Conservation (phyloP, 2,329 filamentous ascomycete genomes). For the Phialemoniopsis sp. region DNA sequence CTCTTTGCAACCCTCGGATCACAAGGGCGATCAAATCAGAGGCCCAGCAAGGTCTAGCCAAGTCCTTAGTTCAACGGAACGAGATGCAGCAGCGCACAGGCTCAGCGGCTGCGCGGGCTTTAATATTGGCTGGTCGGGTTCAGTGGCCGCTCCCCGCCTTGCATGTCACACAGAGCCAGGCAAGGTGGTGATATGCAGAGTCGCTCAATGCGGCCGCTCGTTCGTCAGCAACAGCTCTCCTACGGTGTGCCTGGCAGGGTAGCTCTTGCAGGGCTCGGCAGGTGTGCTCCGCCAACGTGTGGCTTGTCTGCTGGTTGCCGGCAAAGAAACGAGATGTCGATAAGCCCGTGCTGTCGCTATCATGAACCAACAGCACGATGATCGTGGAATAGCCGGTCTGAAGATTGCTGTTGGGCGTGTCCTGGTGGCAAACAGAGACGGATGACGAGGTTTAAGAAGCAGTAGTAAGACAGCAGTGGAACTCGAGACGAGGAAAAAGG, state of each 20-base stretch:
- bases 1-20: constrained; percentile 1
- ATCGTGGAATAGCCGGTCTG: too few species aligned
- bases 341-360: too few species aligned
- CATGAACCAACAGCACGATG: too few species aligned
- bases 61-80: background rate
- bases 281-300: background rate
- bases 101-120: constrained; percentile 40
- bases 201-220: constrained; percentile 1
- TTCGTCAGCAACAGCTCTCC: constrained; percentile 7
- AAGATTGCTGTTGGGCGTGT: too few species aligned
- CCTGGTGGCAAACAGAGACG: too few species aligned
- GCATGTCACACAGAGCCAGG: constrained; percentile 23
- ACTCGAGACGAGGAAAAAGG: too few species aligned
- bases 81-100: constrained; percentile 11
- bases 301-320: background rate
- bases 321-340: too few species aligned
- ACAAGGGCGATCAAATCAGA: constrained; percentile 2
- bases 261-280: background rate
- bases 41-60: background rate
- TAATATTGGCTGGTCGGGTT: constrained; percentile 49
- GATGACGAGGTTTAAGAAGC: too few species aligned
- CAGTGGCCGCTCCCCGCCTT: constrained; percentile 31
- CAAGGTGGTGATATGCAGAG: too few species aligned
- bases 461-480: too few species aligned
- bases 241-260: too few species aligned